phyloP scores from a whole-genome alignment of 2,329 filamentous ascomycete genomes.

The Fusarium sp. region DNA sequence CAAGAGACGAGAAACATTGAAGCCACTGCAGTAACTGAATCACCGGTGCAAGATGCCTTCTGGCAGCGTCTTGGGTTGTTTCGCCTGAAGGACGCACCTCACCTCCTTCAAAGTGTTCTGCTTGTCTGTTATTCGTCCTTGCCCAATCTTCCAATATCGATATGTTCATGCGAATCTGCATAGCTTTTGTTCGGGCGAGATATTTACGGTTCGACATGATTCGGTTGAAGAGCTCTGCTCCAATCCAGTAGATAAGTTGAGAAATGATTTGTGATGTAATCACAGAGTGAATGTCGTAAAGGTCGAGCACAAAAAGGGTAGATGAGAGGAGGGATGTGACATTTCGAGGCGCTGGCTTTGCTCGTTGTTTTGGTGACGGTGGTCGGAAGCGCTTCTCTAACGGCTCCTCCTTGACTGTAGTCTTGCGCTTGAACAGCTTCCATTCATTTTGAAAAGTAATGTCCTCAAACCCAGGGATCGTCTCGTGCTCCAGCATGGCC shows the following conservation, averaged over 20 bases:
- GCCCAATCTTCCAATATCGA: conserved; percentile 97
- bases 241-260: conserved; percentile 95
- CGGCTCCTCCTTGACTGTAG: conserved; percentile 89
- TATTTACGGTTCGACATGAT: conserved; percentile 98
- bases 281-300: conserved; percentile 99
- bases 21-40: conserved; percentile 97
- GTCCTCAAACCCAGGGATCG: conserved; percentile 96
- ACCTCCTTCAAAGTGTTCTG: conserved; percentile 94
- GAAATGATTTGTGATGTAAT: conserved; percentile 92
- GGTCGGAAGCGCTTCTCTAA: conserved; percentile 90
- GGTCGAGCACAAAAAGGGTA: conserved; percentile 93
- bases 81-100: conserved; percentile 88
- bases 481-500: conserved; percentile 97
- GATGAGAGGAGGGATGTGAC: conserved; percentile 96
- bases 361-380: conserved; percentile 90
- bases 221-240: conserved; percentile 95
- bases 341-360: conserved; percentile 91
- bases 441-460: conserved; percentile 98
- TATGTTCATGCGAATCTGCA: conserved; percentile 99
- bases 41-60: conserved; percentile 86
- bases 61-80: conserved; percentile 83
- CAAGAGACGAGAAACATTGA: conserved; percentile 95
- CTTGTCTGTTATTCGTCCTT: conserved; percentile 88
- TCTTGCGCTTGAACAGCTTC: conserved; percentile 95
- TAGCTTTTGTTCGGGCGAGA: conserved; percentile 94